Percentiles rank a stretch among this genome's conserved stretches.
Evolutionary conservation across 2,329 filamentous ascomycete genomes (phyloP).

Genomic region (Xylaria hypoxylon): DNA sequence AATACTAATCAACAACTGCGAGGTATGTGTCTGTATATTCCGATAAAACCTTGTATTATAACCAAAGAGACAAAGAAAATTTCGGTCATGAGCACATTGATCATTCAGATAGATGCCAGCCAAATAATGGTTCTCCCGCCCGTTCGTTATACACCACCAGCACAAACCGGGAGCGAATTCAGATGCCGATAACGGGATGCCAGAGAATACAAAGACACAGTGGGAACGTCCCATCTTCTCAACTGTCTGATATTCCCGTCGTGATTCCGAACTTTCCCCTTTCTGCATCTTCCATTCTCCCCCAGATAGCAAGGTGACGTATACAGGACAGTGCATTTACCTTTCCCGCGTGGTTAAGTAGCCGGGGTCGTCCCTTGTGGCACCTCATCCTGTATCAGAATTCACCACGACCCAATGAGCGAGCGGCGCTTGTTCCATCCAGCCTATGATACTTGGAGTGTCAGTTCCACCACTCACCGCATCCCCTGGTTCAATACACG

Average conservation of each 20-base stretch:
- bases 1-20: not conserved
- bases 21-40: not conserved
- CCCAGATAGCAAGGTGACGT: not conserved
- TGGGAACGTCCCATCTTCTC: not conserved
- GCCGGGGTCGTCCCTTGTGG: conserved; percentile 1
- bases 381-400: conserved; percentile 12
- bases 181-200: conserved; percentile 1
- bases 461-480: conserved; percentile 16
- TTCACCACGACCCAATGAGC: conserved; percentile 16
- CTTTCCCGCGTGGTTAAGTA: not conserved
- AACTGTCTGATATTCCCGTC: conserved; percentile 13
- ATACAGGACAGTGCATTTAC: not conserved
- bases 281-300: not conserved
- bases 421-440: not conserved
- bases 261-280: conserved; percentile 3
- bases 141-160: not conserved
- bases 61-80: conserved; percentile 9
- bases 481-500: conserved; percentile 12
- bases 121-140: not conserved
- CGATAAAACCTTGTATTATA: not conserved
- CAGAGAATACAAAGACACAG: not conserved
- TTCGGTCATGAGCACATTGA: conserved; percentile 24
- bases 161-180: not conserved
- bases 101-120: conserved; percentile 16
- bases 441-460: not conserved